Conservation (phyloP, 208 protist species). For the Kentomonas sorsogonicus region DNA sequence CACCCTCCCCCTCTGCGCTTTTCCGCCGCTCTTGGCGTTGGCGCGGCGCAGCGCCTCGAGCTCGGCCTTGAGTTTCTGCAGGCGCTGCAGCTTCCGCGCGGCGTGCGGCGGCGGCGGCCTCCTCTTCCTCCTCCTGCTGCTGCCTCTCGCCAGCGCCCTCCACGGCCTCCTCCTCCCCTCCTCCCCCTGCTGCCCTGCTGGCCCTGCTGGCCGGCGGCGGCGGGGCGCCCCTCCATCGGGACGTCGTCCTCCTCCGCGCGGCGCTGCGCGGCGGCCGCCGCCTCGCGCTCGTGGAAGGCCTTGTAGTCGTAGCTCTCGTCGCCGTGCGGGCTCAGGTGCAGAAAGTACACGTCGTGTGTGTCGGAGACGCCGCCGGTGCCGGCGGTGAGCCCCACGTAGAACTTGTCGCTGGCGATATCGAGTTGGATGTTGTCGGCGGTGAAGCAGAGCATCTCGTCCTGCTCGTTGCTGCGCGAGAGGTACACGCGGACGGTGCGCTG, state of each 20-base stretch:
- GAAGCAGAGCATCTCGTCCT: conserved; percentile 44
- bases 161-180: background rate
- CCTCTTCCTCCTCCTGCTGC: no score
- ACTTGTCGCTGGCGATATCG: conserved; percentile 17
- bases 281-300: conserved; percentile 21
- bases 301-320: conserved; percentile 53
- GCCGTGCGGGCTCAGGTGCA: conserved; percentile 52
- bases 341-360: conserved; percentile 73
- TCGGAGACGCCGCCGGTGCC: conserved; percentile 51
- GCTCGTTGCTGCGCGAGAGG: conserved; percentile 37
- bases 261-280: conserved; percentile 4
- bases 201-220: background rate
- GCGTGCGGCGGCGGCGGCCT: no score
- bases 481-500: conserved; percentile 31
- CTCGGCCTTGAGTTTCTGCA: no score
- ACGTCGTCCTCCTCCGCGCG: conserved; percentile 9
- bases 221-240: background rate
- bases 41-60: background rate
- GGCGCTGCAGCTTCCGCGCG: no score
- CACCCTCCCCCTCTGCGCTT: background rate
- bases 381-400: conserved; percentile 66
- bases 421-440: conserved; percentile 29
- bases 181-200: conserved; percentile 8
- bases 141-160: no score
- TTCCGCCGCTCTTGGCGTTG: background rate